These are phyloP conservation scores for Neurospora discreta DNA, from an alignment of 495 filamentous ascomycete genomes.

Conservation along the genomic window DNA sequence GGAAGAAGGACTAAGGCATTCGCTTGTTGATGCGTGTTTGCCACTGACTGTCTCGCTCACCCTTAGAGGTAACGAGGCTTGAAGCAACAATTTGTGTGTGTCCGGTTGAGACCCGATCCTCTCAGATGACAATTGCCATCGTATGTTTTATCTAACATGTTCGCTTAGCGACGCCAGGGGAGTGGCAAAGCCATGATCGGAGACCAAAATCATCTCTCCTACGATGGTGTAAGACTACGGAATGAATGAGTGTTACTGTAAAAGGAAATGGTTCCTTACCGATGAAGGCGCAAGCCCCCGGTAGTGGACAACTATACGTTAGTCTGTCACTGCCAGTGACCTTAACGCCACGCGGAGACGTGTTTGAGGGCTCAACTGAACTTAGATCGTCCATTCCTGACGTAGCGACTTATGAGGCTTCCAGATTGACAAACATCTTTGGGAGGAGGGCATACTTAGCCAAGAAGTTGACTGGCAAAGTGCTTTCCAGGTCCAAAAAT, in stretches of 20 bases:
- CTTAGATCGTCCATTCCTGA: neutral
- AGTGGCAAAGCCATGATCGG: neutral
- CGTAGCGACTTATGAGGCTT: neutral
- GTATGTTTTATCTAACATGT: neutral
- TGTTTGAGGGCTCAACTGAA: too few species aligned
- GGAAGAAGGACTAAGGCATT: neutral
- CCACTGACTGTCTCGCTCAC: neutral
- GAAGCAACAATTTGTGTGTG: neutral
- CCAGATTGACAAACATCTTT: neutral
- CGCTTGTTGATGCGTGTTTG: neutral
- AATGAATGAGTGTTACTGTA: too few species aligned
- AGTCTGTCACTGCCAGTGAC: too few species aligned
- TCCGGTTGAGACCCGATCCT: neutral
- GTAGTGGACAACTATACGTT: neutral
- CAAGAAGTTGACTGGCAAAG: neutral
- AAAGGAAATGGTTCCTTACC: too few species aligned
- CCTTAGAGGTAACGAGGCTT: neutral
- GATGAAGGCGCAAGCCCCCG: too few species aligned
- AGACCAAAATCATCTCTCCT: neutral
- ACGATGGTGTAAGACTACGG: neutral
- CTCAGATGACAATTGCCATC: neutral
- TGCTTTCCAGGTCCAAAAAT: neutral
- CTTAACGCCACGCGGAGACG: too few species aligned
- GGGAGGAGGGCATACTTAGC: neutral
- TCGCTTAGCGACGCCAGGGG: neutral